Evolutionary conservation across 495 filamentous ascomycete genomes (phyloP), one percentile per base, ranked within the genome.

Genomic region (Penicillium bialowiezense): DNA sequence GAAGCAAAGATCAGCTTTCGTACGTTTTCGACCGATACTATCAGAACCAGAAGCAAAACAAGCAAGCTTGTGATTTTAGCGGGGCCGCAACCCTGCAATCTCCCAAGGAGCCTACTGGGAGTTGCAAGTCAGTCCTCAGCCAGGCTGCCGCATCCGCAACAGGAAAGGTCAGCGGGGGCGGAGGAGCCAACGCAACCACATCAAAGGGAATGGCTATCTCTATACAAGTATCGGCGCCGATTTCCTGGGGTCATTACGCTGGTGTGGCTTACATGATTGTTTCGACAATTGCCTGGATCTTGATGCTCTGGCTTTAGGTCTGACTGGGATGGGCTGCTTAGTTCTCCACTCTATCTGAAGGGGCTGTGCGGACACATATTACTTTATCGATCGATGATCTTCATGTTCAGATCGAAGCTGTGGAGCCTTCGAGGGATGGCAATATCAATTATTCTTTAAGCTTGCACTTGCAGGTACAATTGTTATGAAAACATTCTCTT

Each of bases 1-100:
- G 74, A 50, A 53, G 81, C 54, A 79, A 76, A 52, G 78, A 95
- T 64, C 80, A 92, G 71, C 81, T 97, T 12, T 85, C 83, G 35
- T 93, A 81, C 59, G 88, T 83, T 24, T 79, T 97, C 54, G 83
- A 96, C 68, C 62, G 68, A 36, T 97, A 95, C 77, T 92, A 91
- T 69, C 64, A 82, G 34, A 51, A 43, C 14, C 63, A 74, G 34
- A 60, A 60, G 37, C 73, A 71, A 31, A 73, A 68, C 40, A 54
- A 68, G 19, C 56, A 63, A 26, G 85, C 91, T 14, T 98, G 92
- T 64, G 77, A 88, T 71, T 97, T 96, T 70, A 72, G 78, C 36
- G 87, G 89, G 47, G 72, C 79, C 18, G 89, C 84, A 1, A 64
- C 74, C 44, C 65, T 73, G 12, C 69, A 78, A 39, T 59, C 55